Evolutionary conservation across 2,329 filamentous ascomycete species (phyloP), one percentile per base, ranked within the genome.

Genomic region (Phyllachora maydis): DNA sequence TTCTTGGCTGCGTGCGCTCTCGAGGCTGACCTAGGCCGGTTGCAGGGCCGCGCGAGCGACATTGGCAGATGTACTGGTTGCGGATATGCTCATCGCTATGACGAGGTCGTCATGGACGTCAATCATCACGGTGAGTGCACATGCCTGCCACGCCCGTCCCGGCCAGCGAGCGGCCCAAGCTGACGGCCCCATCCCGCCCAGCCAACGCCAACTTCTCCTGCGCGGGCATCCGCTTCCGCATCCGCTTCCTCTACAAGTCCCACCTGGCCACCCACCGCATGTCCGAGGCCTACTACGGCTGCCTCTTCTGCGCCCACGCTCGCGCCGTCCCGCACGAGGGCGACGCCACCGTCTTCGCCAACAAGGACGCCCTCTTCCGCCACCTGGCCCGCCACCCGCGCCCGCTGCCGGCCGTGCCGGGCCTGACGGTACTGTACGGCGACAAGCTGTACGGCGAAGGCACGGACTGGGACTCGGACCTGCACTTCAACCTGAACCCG

Each of bases 241-340:
- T 49, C 9, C 44, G 50, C 0, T 41, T 55, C 14, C 39, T 54
- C 8, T 51, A 47, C 35, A 55, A 55, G 25, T 52, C 46, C 9
- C 51, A 55, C 25, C 28, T 54, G 3, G 26, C 36, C n/a, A 40
- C 38, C 8, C 34, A 29, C 4, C 34, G 35, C 10, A 34, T 43
- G 16, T 32, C 38, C 16, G 41, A 46, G 14, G 38, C 40, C 23
- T 34, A 42, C 21, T 52, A 48, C 26, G 49, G 39, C 4, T 52
- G 50, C 23, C 32, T 54, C 2, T 53, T 49, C 30, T 53, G 49
- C 27, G 39, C 41, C 4, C 39, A 47, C 12, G 25, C 36, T 3
- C 41, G 40, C 1, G 27, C 38, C 2, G 48, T 47, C 0, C 34
- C 41, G 3, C 40, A 40, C n/a, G 42, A 51, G 14, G 46, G 43